A percentile compares a stretch with the other conserved stretches of the same genome.
phyloP scores from a whole-genome alignment of 1,284 basidiomycete genomes.

The Cryptococcus sp. region DNA sequence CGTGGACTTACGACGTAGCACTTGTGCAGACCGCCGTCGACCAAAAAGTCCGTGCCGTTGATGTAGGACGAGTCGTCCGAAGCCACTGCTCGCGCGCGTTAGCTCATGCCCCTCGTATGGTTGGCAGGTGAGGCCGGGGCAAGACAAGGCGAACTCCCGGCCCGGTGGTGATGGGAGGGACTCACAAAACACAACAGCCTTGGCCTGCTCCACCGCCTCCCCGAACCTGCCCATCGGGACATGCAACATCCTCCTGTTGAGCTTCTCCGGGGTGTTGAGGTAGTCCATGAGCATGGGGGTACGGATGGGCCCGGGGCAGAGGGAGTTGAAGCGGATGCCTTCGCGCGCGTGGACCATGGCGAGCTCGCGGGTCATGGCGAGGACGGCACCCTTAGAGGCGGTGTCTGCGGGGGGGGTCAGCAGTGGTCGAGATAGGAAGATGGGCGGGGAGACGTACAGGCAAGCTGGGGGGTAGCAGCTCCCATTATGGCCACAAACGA shows the following conservation, averaged over 20 bases:
- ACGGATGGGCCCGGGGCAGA: constrained; percentile 91
- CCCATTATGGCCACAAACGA: constrained; percentile 92
- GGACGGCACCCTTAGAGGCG: constrained; percentile 71
- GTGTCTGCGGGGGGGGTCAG: constrained; percentile 42
- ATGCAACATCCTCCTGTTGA: constrained; percentile 82
- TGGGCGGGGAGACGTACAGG: constrained; percentile 61
- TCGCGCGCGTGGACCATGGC: constrained; percentile 96
- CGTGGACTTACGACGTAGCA: constrained; percentile 66
- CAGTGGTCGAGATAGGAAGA: not conserved
- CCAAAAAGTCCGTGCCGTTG: constrained; percentile 86
- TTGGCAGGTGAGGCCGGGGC: too few species aligned
- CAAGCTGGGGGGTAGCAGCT: constrained; percentile 91
- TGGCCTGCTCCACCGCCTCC: constrained; percentile 90
- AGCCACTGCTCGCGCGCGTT: constrained; percentile 40
- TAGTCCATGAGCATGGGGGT: constrained; percentile 97
- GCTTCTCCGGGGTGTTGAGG: constrained; percentile 94
- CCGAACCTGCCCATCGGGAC: constrained; percentile 96
- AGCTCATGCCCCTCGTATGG: not conserved
- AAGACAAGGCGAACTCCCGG: too few species aligned
- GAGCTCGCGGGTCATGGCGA: constrained; percentile 96
- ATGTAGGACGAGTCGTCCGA: constrained; percentile 53
- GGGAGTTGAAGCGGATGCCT: constrained; percentile 89
- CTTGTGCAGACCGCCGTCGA: constrained; percentile 83
- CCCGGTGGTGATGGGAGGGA: too few species aligned
- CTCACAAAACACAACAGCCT: constrained; percentile 83